Percentiles rank a stretch among this genome's conserved stretches.
phyloP scores from a whole-genome alignment of 2,329 filamentous ascomycete genomes.

The Diplodia sapinea region DNA sequence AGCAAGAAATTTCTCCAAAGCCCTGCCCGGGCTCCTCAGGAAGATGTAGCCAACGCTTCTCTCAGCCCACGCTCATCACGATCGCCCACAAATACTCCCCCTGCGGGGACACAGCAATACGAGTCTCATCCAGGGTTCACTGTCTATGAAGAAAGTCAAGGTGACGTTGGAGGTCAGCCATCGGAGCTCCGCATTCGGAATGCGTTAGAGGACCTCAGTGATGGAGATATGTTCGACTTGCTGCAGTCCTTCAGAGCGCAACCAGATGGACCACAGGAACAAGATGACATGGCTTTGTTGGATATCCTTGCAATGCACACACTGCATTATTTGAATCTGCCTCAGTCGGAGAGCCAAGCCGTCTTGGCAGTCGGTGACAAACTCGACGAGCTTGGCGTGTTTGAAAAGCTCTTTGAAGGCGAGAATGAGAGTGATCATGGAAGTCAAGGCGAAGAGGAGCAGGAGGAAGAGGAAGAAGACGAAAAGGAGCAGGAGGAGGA shows the following conservation, averaged over 20 bases:
- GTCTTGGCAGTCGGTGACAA: not conserved
- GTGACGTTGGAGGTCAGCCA: not conserved
- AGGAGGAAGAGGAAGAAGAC: not conserved
- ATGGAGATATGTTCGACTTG: conserved; percentile 1
- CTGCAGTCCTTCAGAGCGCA: not conserved
- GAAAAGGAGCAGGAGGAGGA: not conserved
- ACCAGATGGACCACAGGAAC: conserved; percentile 4
- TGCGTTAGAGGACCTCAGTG: not conserved
- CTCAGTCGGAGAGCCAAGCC: not conserved
- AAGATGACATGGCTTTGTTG: not conserved
- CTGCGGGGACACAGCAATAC: not conserved
- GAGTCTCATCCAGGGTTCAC: not conserved
- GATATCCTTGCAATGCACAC: conserved; percentile 20
- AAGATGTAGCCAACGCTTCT: not conserved
- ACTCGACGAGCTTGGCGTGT: not conserved
- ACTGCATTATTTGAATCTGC: not conserved
- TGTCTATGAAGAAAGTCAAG: conserved; percentile 4
- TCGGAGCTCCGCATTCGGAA: not conserved
- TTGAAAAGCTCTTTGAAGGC: not conserved
- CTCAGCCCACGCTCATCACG: not conserved
- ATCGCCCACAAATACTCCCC: not conserved
- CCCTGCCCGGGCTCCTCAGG: not conserved
- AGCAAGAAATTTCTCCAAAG: conserved; percentile 3
- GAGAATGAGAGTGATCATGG: not conserved
- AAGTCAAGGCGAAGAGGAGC: not conserved